A percentile compares a stretch with the other conserved stretches of the same genome.
These are phyloP conservation scores for Hylodesmum podocarpum DNA, from an alignment of 306 rosid genomes.

Conservation along the genomic window DNA sequence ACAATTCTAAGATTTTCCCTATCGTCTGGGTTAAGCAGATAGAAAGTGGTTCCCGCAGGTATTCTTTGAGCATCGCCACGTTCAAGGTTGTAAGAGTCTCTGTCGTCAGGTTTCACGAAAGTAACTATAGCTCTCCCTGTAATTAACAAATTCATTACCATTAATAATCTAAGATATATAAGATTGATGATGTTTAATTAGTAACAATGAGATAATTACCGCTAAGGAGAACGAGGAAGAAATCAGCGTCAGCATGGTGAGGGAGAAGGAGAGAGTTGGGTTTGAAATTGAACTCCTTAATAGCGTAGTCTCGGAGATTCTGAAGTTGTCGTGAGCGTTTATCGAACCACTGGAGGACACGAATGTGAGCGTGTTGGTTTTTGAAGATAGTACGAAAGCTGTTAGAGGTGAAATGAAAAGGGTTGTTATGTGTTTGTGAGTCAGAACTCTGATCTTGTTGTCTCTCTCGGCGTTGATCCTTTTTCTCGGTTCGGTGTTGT, in stretches of 20 bases:
- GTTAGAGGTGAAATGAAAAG: conserved; percentile 12
- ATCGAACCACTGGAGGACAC: conserved; percentile 20
- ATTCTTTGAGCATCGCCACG: conserved; percentile 22
- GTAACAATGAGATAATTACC: neutral
- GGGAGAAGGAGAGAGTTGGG: conserved; percentile 36
- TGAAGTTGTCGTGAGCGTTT: neutral
- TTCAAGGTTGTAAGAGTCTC: conserved; percentile 23
- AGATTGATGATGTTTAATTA: neutral
- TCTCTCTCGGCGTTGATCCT: neutral
- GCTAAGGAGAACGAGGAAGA: neutral
- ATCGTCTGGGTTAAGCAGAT: neutral
- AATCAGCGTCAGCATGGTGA: conserved; percentile 34
- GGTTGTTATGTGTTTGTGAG: neutral
- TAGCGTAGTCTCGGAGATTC: conserved; percentile 3
- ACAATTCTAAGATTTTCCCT: conserved; percentile 18
- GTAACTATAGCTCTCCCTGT: conserved; percentile 33
- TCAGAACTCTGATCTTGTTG: neutral
- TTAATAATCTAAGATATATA: neutral
- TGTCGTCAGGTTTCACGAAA: neutral
- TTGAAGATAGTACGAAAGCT: neutral
- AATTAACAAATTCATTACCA: neutral
- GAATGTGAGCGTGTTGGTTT: conserved; percentile 26
- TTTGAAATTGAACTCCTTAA: neutral
- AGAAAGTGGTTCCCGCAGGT: conserved; percentile 7
- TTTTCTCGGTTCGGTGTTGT: neutral